Evolutionary conservation across 2,329 filamentous ascomycete species (phyloP), one percentile per base, ranked within the genome.

Genomic region (Pseudocercospora fijiensis): DNA sequence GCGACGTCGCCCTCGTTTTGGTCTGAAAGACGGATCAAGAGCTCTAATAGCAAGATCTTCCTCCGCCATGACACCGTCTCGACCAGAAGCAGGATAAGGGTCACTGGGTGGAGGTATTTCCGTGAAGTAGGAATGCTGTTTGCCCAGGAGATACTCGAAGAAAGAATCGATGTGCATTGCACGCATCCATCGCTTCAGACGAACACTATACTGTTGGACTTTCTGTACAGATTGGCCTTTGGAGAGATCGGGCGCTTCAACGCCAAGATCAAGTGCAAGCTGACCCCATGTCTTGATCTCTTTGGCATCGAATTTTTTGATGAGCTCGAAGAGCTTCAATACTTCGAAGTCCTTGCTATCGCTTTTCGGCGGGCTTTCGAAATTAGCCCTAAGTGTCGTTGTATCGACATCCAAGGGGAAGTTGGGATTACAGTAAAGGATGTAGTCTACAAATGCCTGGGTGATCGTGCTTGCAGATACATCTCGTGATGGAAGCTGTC

Each of bases 151-250:
- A 75, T 92, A 97, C 75, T 96, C 92, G 73, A 96, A 97, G 76
- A 97, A 97, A 10, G 92, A 90, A 81, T 96, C 91, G 58, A 96
- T 87, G 75, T 96, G 93, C 90, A 96, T 94, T 4, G 92, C 93
- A 75, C 92, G 91, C 91, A 97, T 95, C 93, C 93, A 97, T 74
- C 94, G 88, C 64, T 97, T 97, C 62, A 97, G 80, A 63, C 93
- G 86, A 53, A 97, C 93, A 49, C 91, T 92, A 80, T 96, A 97
- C 76, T 97, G 93, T 76, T 96, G 92, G 63, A 97, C 90, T 76
- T 96, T 96, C 75, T 97, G 94, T 1, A 90, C 88, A 75, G 92
- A 96, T 56, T 76, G 75, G 26, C 91, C 90, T 76, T 94, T 95
- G 64, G 90, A 87, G 24, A 87, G 82, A 64, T 91, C 89, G 1